Evolutionary conservation across 768 basidiomycete species (phyloP).

Genomic region (Suillus paluster): DNA sequence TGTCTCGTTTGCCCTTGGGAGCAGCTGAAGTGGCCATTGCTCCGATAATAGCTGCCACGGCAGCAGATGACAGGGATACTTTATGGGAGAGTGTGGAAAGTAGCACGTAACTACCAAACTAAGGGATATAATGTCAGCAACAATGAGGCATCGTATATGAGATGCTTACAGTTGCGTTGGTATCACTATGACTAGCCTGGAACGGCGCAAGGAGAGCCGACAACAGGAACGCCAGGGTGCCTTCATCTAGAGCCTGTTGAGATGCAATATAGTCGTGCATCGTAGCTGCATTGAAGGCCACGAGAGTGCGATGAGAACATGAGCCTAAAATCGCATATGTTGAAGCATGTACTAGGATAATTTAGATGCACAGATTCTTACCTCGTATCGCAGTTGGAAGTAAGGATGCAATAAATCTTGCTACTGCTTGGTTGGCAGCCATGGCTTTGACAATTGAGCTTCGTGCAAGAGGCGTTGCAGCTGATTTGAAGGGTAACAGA

Average conservation of each 20-base stretch:
- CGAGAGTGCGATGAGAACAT: constrained; percentile 65
- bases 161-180: constrained; percentile 50
- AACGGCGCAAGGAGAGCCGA: constrained; percentile 67
- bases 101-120: constrained; percentile 79
- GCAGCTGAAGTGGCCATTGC: constrained; percentile 56
- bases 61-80: constrained; percentile 58
- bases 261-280: constrained; percentile 79
- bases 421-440: constrained; percentile 68
- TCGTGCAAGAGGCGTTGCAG: constrained; percentile 76
- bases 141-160: background rate
- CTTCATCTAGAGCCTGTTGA: constrained; percentile 62
- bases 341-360: background rate
- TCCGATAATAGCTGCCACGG: constrained; percentile 60
- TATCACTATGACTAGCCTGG: constrained; percentile 51
- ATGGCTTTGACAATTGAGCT: constrained; percentile 77
- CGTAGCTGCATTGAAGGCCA: constrained; percentile 82
- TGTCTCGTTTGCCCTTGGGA: constrained; percentile 18
- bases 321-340: constrained; percentile 28
- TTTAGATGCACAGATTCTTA: constrained; percentile 20
- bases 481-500: constrained; percentile 75
- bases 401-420: constrained; percentile 71
- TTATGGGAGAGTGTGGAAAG: constrained; percentile 73
- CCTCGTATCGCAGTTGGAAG: constrained; percentile 62
- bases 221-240: constrained; percentile 64
- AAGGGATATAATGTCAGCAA: constrained; percentile 3